Conservation (phyloP, 2,329 filamentous ascomycete genomes). For the Claviceps paspali region DNA sequence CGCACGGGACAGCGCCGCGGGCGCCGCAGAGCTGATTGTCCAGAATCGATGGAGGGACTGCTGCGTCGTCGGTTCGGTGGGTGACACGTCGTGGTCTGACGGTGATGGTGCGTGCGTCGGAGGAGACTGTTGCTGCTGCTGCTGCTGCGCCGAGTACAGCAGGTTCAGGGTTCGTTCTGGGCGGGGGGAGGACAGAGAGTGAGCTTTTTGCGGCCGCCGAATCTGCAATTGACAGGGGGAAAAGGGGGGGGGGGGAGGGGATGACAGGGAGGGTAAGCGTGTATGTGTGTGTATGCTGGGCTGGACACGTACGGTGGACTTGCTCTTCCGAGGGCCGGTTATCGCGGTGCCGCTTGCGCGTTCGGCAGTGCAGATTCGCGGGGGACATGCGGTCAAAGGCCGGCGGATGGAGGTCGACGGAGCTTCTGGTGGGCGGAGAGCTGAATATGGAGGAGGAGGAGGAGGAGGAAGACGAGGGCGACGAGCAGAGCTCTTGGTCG, state of each 20-base stretch:
- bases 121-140: not conserved
- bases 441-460: slow-evolving; percentile 26
- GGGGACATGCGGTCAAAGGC: slow-evolving; percentile 18
- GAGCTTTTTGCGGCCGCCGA: not conserved
- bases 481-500: slow-evolving; percentile 37
- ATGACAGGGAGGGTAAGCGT: no score
- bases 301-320: slow-evolving; percentile 39
- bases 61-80: no score
- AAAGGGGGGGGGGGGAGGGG: not conserved
- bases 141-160: slow-evolving; percentile 38
- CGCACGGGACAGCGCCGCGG: not conserved
- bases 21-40: slow-evolving; percentile 28
- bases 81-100: no score
- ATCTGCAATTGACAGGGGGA: no score
- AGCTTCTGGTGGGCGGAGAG: slow-evolving; percentile 7
- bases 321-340: slow-evolving; percentile 39
- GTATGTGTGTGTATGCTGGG: no score
- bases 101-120: no score
- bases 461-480: slow-evolving; percentile 24
- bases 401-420: slow-evolving; percentile 17
- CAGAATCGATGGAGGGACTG: slow-evolving; percentile 46
- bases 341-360: slow-evolving; percentile 45
- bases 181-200: not conserved
- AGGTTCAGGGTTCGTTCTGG: slow-evolving; percentile 42
- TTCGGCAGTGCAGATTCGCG: slow-evolving; percentile 36